Conservation (phyloP, 2,329 filamentous ascomycete species). For the Claviceps cyperi region DNA sequence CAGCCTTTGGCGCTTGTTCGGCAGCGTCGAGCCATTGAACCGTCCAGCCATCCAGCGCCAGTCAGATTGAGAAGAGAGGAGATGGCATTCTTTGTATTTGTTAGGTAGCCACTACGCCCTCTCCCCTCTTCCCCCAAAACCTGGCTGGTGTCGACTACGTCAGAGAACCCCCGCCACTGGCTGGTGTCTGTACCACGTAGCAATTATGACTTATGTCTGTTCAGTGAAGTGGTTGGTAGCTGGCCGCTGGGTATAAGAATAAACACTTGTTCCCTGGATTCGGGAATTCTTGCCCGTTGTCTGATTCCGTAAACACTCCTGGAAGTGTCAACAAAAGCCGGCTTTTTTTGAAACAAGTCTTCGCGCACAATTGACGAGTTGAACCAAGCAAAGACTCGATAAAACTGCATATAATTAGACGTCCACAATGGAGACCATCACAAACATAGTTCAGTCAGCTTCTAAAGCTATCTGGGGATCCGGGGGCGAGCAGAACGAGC, state of each 20-base stretch:
- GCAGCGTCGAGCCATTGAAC: no score
- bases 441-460: slow-evolving; percentile 31
- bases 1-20: no score
- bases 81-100: neutral
- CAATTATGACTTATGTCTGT: neutral
- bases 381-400: neutral
- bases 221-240: neutral
- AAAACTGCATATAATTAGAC: neutral
- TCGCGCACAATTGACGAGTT: neutral
- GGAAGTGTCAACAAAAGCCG: neutral
- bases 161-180: slow-evolving; percentile 4
- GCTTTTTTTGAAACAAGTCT: neutral
- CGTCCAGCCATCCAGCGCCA: no score
- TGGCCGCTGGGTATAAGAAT: no score
- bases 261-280: no score
- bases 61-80: slow-evolving; percentile 20
- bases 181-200: neutral
- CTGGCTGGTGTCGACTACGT: slow-evolving; percentile 1
- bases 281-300: no score
- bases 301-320: no score
- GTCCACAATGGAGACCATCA: slow-evolving; percentile 48
- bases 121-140: neutral
- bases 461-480: slow-evolving; percentile 29
- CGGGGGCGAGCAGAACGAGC: slow-evolving; percentile 38
- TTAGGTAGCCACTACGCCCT: neutral